Base-by-base conservation (phyloP, 306 rosid species). In the Corylus heterophylla region DNA sequence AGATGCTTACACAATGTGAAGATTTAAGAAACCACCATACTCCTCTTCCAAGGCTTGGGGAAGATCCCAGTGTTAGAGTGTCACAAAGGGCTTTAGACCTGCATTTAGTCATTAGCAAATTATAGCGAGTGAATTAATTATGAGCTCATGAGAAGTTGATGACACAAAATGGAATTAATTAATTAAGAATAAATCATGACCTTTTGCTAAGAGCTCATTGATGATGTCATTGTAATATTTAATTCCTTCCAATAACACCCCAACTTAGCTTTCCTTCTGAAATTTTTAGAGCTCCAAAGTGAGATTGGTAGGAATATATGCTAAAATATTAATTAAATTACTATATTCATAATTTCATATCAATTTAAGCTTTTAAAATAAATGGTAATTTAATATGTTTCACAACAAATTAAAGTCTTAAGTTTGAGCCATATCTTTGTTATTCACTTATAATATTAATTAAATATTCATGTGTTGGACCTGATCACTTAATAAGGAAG, bases 191-290 rank as follows among this genome's bases (percentile, higher is more conserved):
- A 59, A 31, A 59, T 77, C 2, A 50, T 74, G 3, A 88, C 93
- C 94, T 1, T 87, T 88, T 37, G 73, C 69, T 45, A 89, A 10
- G 8, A 92, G 79, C 68, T 88, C 88, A 12, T 88, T 71, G 78
- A 88, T 90, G 78, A 91, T 87, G 16, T 86, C 81, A 52, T 91
- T 87, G 82, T 89, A 91, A 39, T 89, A 89, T 37, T 77, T 50
- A 61, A 92, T 6, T 82, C 92, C 91, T 74, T 84, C 89, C 64
- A 71, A 84, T 89, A 51, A 90, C 83, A 5, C 91, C 94, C 16
- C 94, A 92, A 25, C 66, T 82, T 0, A 85, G 54, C 54, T 82
- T 90, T 74, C 90, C 90, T n/a, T 83, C 97, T 90, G 58, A 29
- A 1, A 12, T 42, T 7, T 22, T 4, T 27, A 47, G 4, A 42